Conservation (phyloP, 495 filamentous ascomycete genomes). For the Penicillium lividum region DNA sequence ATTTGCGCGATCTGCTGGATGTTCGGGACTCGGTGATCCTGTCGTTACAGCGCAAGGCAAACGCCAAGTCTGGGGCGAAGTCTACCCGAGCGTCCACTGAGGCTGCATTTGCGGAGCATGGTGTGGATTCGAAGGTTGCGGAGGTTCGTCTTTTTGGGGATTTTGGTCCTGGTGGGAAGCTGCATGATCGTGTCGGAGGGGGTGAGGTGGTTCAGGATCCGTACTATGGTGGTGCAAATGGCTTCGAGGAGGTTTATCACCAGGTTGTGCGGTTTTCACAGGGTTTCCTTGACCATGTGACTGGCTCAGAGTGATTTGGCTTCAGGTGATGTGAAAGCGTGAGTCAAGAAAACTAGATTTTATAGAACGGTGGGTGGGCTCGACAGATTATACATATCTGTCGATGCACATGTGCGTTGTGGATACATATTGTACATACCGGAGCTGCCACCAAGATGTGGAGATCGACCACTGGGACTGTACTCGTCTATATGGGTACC, state of each 20-base stretch:
- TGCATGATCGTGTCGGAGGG: conserved; percentile 69
- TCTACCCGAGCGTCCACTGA: conserved; percentile 29
- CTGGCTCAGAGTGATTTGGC: conserved; percentile 17
- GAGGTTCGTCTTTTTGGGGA: conserved; percentile 83
- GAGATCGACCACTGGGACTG: background rate
- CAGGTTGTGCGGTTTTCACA: conserved; percentile 78
- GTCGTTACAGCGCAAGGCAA: conserved; percentile 42
- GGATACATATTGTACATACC: background rate
- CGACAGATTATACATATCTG: background rate
- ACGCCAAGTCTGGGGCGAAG: conserved; percentile 28
- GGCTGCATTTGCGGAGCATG: conserved; percentile 34
- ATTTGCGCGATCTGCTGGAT: conserved; percentile 68
- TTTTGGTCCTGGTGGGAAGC: conserved; percentile 65
- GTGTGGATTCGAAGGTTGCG: conserved; percentile 37
- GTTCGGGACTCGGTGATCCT: conserved; percentile 52
- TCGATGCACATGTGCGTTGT: background rate
- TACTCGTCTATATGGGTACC: too few species aligned
- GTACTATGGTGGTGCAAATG: conserved; percentile 82
- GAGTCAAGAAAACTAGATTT: background rate
- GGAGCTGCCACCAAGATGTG: background rate
- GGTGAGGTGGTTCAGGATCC: conserved; percentile 84
- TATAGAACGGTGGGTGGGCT: background rate
- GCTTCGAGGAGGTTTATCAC: conserved; percentile 84
- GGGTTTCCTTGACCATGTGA: conserved; percentile 63
- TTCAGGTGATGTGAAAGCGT: background rate